These are phyloP conservation scores for Capsella bursapastoris DNA, from an alignment of 345 rosid genomes.

Conservation along the genomic window DNA sequence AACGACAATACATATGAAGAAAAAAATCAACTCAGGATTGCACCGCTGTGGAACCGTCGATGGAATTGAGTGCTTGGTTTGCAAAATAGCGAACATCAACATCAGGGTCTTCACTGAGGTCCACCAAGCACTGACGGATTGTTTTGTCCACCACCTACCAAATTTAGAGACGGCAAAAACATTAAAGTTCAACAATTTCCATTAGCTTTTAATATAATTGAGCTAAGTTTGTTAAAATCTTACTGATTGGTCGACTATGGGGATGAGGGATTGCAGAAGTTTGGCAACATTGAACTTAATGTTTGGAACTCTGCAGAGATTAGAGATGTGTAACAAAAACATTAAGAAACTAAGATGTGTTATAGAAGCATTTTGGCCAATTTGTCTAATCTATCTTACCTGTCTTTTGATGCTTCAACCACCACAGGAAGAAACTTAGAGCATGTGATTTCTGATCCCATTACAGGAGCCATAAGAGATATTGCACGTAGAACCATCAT, in stretches of 20 bases:
- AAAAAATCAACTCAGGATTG: slow-evolving; percentile 26
- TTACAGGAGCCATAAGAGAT: slow-evolving; percentile 87
- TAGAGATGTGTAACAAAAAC: slow-evolving; percentile 12
- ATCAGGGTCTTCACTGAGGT: slow-evolving; percentile 92
- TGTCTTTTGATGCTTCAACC: slow-evolving; percentile 80
- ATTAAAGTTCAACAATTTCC: background rate
- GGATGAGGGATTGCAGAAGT: slow-evolving; percentile 78
- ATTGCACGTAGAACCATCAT: slow-evolving; percentile 88
- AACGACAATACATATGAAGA: slow-evolving; percentile 18
- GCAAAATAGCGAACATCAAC: slow-evolving; percentile 95
- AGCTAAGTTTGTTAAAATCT: slow-evolving; percentile 38
- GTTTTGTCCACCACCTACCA: slow-evolving; percentile 81
- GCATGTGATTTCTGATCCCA: slow-evolving; percentile 91
- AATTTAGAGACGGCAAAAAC: background rate
- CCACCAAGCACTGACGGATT: slow-evolving; percentile 85
- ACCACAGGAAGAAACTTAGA: slow-evolving; percentile 82
- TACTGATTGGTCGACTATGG: slow-evolving; percentile 88
- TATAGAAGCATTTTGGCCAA: background rate
- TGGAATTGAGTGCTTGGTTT: slow-evolving; percentile 76
- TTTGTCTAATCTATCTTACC: slow-evolving; percentile 45
- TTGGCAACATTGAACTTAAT: slow-evolving; percentile 95
- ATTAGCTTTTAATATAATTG: background rate
- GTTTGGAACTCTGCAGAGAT: slow-evolving; percentile 80
- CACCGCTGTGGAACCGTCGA: slow-evolving; percentile 41
- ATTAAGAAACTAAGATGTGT: slow-evolving; percentile 4